Evolutionary conservation across 441 rosid genomes (phyloP).

Genomic region (Metrosideros polymorpha): DNA sequence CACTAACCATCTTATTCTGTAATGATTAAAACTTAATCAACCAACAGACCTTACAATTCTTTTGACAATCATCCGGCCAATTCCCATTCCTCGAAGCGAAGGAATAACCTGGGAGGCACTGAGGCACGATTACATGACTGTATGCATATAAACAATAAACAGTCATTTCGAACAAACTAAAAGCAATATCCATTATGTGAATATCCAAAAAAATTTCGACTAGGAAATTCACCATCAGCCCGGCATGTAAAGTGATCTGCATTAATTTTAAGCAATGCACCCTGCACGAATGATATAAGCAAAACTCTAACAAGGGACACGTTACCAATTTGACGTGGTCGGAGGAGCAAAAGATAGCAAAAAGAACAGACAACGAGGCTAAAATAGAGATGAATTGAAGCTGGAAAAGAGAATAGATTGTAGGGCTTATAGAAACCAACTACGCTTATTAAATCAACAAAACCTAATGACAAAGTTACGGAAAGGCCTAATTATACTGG

Average conservation of each 20-base stretch:
- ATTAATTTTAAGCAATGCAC: background rate
- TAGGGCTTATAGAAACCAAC: background rate
- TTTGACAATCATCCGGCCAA: constrained; percentile 60
- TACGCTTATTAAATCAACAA: background rate
- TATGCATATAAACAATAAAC: background rate
- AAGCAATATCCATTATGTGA: background rate
- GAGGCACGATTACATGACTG: constrained; percentile 27
- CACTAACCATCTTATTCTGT: background rate
- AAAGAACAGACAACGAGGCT: background rate
- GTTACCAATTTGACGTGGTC: background rate
- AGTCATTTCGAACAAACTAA: background rate
- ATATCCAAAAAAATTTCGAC: background rate
- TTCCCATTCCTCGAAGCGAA: constrained; percentile 57
- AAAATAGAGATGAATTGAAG: background rate
- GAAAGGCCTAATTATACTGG: background rate
- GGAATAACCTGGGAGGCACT: constrained; percentile 65
- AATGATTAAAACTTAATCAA: background rate
- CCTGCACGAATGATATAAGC: background rate
- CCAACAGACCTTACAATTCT: constrained; percentile 54
- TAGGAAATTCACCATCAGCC: background rate
- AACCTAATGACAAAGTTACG: background rate
- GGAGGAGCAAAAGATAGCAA: background rate
- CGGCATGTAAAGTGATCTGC: background rate
- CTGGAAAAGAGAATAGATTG: background rate
- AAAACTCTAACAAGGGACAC: background rate